These are phyloP conservation scores for Herpetospermum pedunculosum DNA, from an alignment of 306 rosid species.

Conservation along the genomic window DNA sequence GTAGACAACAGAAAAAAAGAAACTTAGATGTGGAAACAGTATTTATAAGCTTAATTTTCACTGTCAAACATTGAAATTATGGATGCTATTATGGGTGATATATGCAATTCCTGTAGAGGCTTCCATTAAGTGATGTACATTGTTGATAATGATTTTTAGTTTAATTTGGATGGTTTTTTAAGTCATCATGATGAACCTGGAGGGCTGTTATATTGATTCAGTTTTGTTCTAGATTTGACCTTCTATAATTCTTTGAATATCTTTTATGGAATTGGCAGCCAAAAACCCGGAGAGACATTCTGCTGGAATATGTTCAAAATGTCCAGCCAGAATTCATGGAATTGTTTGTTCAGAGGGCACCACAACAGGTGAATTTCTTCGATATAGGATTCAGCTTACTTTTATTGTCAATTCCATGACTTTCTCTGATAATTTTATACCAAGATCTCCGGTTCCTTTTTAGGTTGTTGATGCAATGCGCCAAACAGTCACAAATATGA, in stretches of 20 bases:
- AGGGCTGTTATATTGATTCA: background rate
- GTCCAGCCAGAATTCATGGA: conserved; percentile 99
- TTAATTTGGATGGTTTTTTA: background rate
- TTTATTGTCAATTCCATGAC: background rate
- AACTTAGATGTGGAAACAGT: no score
- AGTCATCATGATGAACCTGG: background rate
- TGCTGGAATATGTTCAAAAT: conserved; percentile 83
- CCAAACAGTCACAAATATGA: conserved; percentile 94
- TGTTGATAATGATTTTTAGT: background rate
- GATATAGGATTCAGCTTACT: background rate
- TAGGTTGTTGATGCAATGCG: conserved; percentile 99
- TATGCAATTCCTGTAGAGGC: background rate
- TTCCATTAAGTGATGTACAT: background rate
- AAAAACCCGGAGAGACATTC: conserved; percentile 80
- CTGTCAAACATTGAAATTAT: background rate
- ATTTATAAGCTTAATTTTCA: no score
- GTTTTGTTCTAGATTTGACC: background rate
- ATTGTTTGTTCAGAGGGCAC: conserved; percentile 87
- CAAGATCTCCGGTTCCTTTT: background rate
- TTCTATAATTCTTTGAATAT: background rate
- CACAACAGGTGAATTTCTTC: conserved; percentile 50
- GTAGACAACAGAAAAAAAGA: no score
- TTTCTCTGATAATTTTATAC: background rate
- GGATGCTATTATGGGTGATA: background rate
- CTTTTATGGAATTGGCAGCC: conserved; percentile 38